phyloP scores from a whole-genome alignment of 306 rosid species.

The Coriaria nepalensis region DNA sequence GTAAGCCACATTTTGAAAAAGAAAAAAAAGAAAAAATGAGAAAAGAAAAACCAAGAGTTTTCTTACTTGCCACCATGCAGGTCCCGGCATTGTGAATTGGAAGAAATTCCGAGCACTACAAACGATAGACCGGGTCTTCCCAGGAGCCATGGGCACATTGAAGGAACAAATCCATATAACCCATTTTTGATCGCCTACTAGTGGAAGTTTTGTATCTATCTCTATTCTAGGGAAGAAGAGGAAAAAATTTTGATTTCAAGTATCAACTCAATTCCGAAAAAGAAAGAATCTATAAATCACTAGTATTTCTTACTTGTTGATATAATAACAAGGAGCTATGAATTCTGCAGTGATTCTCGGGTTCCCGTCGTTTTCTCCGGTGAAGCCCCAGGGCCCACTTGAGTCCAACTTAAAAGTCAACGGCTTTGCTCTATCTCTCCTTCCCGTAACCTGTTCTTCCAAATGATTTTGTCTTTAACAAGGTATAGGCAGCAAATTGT shows the following conservation, averaged over 20 bases:
- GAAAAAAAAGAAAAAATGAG: not conserved
- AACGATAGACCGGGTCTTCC: conserved; percentile 93
- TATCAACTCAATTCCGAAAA: conserved; percentile 2
- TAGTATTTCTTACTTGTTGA: conserved; percentile 79
- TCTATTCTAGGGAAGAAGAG: conserved; percentile 42
- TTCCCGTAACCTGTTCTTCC: conserved; percentile 97
- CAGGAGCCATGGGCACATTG: conserved; percentile 93
- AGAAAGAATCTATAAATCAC: not conserved
- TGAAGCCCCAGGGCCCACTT: conserved; percentile 74
- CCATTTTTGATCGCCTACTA: conserved; percentile 81
- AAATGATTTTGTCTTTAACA: no score
- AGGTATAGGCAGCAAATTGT: no score
- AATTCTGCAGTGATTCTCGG: conserved; percentile 81
- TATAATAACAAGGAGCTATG: conserved; percentile 72
- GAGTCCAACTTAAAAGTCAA: conserved; percentile 72
- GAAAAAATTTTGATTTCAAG: no score
- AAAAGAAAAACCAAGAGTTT: not conserved
- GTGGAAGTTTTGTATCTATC: conserved; percentile 72
- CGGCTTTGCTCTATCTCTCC: conserved; percentile 95
- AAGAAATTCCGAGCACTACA: conserved; percentile 96
- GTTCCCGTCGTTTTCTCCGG: conserved; percentile 88
- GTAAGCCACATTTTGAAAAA: conserved; percentile 6
- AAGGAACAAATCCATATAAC: conserved; percentile 89
- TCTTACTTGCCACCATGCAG: conserved; percentile 94
- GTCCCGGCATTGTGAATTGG: conserved; percentile 82